Conservation (phyloP, 2,329 filamentous ascomycete genomes). For the Blumeria graminis region DNA sequence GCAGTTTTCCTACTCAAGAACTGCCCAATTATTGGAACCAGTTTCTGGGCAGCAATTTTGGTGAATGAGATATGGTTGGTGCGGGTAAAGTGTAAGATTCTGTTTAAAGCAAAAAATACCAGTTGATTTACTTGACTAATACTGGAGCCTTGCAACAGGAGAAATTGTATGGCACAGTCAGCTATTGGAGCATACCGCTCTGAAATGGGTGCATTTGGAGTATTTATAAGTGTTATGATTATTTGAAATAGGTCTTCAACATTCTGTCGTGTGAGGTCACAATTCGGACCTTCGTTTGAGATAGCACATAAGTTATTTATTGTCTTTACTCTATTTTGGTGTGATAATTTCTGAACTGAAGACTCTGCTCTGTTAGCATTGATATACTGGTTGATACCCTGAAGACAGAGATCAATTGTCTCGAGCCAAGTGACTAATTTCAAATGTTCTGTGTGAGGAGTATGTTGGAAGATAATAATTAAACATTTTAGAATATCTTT, state of each 20-base stretch:
- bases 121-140: slow-evolving; percentile 42
- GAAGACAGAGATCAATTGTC: slow-evolving; percentile 30
- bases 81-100: slow-evolving; percentile 37
- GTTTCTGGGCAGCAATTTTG: slow-evolving; percentile 27
- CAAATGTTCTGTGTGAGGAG: slow-evolving; percentile 61
- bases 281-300: no score
- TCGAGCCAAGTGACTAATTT: slow-evolving; percentile 22
- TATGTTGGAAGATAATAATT: slow-evolving; percentile 41
- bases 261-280: slow-evolving; percentile 15
- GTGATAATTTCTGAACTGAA: not conserved
- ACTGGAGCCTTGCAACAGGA: slow-evolving; percentile 32
- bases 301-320: slow-evolving; percentile 13
- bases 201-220: slow-evolving; percentile 42
- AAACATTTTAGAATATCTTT: slow-evolving; percentile 62
- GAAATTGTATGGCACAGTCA: slow-evolving; percentile 29
- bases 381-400: slow-evolving; percentile 30
- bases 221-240: slow-evolving; percentile 36
- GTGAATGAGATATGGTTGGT: slow-evolving; percentile 44
- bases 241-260: slow-evolving; percentile 37
- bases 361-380: slow-evolving; percentile 6
- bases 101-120: slow-evolving; percentile 55
- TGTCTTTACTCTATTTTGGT: no score
- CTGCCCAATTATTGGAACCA: slow-evolving; percentile 47
- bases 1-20: slow-evolving; percentile 55
- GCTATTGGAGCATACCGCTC: slow-evolving; percentile 31